These are phyloP conservation scores for Coffea humblotiana DNA, from an alignment of 305 asterid species.

Conservation along the genomic window DNA sequence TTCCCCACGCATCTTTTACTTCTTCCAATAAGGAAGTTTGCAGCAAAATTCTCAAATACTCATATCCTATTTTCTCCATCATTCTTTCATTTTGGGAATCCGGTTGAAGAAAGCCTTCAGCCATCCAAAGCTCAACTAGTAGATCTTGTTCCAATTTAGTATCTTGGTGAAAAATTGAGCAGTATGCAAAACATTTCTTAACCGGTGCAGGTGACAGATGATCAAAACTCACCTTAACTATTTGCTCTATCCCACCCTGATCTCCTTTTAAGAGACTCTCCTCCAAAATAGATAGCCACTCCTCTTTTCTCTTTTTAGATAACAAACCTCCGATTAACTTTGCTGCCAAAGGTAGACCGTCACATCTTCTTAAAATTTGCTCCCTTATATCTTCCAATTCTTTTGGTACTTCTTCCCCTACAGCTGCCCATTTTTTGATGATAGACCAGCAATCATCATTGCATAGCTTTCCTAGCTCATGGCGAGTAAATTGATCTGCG, in stretches of 20 bases:
- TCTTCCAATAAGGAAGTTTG: conserved; percentile 5
- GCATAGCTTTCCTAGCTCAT: not conserved
- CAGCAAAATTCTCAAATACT: not conserved
- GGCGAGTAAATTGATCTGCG: not conserved
- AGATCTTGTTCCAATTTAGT: not conserved
- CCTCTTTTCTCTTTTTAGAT: too few species aligned
- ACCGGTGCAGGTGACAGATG: conserved; percentile 15
- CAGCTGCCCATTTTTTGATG: not conserved
- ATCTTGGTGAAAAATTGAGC: conserved; percentile 28
- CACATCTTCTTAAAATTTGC: not conserved
- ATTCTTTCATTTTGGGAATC: not conserved
- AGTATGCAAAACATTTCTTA: conserved; percentile 38
- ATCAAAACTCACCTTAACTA: conserved; percentile 27
- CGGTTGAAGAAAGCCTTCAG: conserved; percentile 1
- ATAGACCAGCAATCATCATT: not conserved
- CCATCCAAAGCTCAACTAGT: conserved; percentile 36
- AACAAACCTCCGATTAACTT: conserved; percentile 1
- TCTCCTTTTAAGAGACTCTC: not conserved
- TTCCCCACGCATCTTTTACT: not conserved
- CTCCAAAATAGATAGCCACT: not conserved
- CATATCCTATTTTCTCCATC: conserved; percentile 2
- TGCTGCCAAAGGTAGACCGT: conserved; percentile 6
- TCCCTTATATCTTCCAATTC: conserved; percentile 12
- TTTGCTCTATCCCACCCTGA: too few species aligned
- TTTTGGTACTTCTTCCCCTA: not conserved